Conservation (phyloP, 2,329 filamentous ascomycete genomes). For the Nothophoma quercina region DNA sequence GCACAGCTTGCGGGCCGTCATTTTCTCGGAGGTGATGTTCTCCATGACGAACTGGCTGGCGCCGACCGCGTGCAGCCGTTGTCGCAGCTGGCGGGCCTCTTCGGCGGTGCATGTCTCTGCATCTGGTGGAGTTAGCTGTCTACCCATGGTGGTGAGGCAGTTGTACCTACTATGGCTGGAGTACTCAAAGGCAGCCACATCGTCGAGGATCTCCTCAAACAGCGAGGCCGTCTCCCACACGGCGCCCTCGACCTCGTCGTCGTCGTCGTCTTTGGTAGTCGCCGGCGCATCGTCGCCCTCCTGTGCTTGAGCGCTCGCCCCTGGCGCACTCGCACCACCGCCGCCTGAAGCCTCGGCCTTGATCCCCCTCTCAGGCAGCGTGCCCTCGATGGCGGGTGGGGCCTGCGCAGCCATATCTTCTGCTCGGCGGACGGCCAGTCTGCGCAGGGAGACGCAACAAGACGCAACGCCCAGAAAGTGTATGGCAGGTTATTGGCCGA, state of each 20-base stretch:
- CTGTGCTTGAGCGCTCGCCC: too few relatives aligned
- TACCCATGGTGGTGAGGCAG: too few relatives aligned
- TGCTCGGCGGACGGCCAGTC: background rate
- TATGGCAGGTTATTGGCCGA: background rate
- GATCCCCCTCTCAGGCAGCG: background rate
- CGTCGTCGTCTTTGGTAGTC: slow-evolving; percentile 21
- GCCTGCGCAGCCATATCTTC: slow-evolving; percentile 24
- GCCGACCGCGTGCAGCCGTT: slow-evolving; percentile 77
- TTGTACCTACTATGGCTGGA: slow-evolving; percentile 29
- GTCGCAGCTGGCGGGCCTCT: slow-evolving; percentile 72
- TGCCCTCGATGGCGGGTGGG: slow-evolving; percentile 36
- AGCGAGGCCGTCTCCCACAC: slow-evolving; percentile 43
- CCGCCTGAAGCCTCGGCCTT: background rate
- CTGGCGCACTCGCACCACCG: background rate
- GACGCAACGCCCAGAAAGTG: background rate
- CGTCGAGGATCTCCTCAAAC: slow-evolving; percentile 46
- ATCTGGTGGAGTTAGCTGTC: slow-evolving; percentile 21
- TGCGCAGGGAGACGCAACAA: slow-evolving; percentile 3
- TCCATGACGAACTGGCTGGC: slow-evolving; percentile 77
- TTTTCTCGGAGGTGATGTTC: slow-evolving; percentile 61
- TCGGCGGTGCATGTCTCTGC: slow-evolving; percentile 42
- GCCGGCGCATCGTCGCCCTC: slow-evolving; percentile 18
- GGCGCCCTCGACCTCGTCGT: slow-evolving; percentile 33
- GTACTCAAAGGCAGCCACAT: slow-evolving; percentile 40
- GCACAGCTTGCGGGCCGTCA: slow-evolving; percentile 82